Percentiles rank a stretch among this genome's conserved stretches.
Conservation (phyloP, 176 grass and related monocot species). For the Aegilops sharonensis region DNA sequence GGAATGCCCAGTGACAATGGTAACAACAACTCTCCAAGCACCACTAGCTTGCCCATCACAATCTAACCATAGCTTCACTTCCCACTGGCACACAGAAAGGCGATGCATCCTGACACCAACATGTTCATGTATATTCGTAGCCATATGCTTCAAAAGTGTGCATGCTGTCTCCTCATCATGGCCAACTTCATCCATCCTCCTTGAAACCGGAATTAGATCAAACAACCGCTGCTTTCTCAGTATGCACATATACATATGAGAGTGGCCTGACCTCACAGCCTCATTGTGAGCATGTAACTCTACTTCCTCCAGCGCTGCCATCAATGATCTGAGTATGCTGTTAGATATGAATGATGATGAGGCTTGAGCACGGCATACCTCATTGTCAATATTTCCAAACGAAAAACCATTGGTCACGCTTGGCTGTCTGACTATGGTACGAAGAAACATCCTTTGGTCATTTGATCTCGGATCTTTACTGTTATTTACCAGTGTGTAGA, state of each 20-base stretch:
- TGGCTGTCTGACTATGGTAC: conserved; percentile 89
- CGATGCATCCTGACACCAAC: conserved; percentile 95
- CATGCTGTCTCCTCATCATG: conserved; percentile 62
- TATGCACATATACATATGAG: conserved; percentile 95
- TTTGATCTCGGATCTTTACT: conserved; percentile 51
- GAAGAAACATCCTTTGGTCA: conserved; percentile 88
- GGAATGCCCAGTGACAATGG: conserved; percentile 93
- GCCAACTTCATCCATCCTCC: conserved; percentile 47
- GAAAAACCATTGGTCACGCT: conserved; percentile 58
- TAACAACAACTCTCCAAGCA: conserved; percentile 93
- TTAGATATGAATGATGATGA: conserved; percentile 77
- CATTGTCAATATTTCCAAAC: conserved; percentile 55
- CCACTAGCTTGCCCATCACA: conserved; percentile 72
- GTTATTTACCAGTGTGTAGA: conserved; percentile 76
- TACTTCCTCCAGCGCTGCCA: conserved; percentile 85
- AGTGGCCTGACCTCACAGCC: conserved; percentile 69
- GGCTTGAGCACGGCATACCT: conserved; percentile 47
- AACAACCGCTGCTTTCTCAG: conserved; percentile 61
- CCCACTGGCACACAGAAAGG: conserved; percentile 95
- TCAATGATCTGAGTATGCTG: conserved; percentile 89
- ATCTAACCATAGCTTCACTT: conserved; percentile 89
- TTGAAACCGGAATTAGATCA: conserved; percentile 86
- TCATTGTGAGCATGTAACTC: conserved; percentile 88
- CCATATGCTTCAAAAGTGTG: conserved; percentile 83
- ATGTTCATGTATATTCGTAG: conserved; percentile 80